A percentile compares a stretch with the other conserved stretches of the same genome.
Evolutionary conservation across 148 eudicot genomes (phyloP).

Genomic region (Nyssa sinensis): DNA sequence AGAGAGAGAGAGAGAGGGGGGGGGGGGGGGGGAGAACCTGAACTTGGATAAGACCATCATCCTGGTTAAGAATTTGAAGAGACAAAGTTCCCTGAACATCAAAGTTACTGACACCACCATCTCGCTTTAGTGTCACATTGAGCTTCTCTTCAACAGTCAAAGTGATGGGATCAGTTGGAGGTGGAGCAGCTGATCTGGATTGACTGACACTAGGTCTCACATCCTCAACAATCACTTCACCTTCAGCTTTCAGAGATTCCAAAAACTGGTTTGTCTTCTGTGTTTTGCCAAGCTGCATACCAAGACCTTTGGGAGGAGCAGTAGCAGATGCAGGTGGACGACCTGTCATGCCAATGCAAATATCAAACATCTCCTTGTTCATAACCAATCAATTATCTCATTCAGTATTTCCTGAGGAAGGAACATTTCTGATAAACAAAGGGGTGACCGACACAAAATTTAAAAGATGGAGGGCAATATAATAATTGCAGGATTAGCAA

Average conservation of each 20-base stretch:
- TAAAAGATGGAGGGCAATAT: not conserved
- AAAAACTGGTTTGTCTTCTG: constrained; percentile 81
- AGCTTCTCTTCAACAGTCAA: constrained; percentile 90
- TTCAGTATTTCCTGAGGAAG: not conserved
- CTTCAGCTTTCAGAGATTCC: constrained; percentile 98
- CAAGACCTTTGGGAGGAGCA: constrained; percentile 90
- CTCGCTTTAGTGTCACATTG: constrained; percentile 77
- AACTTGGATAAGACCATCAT: constrained; percentile 91
- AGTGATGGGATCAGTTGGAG: constrained; percentile 87
- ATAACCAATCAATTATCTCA: not conserved
- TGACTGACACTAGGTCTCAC: constrained; percentile 64
- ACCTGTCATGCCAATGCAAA: constrained; percentile 32
- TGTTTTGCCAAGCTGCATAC: constrained; percentile 93
- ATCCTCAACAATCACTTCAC: constrained; percentile 91
- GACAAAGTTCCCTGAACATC: constrained; percentile 92
- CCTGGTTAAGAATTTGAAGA: constrained; percentile 88
- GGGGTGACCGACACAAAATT: not conserved
- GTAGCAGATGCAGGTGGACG: constrained; percentile 75
- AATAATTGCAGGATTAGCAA: not conserved
- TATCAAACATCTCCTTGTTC: not conserved
- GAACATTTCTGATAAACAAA: not conserved
- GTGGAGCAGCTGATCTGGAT: constrained; percentile 78
- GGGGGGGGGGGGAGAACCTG: constrained; percentile 54
- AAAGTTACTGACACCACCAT: constrained; percentile 88
- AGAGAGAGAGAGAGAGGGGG: constrained; percentile 10